phyloP scores from a whole-genome alignment of 2,329 filamentous ascomycete species.

The Colletotrichum zoysiae region DNA sequence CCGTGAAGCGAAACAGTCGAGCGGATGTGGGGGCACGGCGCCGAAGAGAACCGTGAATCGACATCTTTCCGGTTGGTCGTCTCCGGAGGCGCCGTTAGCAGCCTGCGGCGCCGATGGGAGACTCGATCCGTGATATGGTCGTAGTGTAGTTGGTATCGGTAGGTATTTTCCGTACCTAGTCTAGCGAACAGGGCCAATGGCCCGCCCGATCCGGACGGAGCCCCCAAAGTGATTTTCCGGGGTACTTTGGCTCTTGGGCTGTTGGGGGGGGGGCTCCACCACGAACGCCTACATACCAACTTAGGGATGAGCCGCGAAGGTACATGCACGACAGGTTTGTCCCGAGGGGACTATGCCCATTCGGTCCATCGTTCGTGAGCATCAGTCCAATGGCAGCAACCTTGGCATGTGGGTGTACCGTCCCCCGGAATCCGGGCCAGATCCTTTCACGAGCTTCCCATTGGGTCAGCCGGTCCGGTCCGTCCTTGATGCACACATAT shows the following conservation, averaged over 20 bases:
- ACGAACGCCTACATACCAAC: constrained; percentile 13
- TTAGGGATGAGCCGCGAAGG: constrained; percentile 19
- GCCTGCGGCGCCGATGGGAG: not conserved
- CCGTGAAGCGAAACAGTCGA: not conserved
- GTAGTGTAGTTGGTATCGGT: not conserved
- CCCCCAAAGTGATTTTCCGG: constrained; percentile 31
- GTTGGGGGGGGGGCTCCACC: constrained; percentile 15
- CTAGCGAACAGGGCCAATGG: not conserved
- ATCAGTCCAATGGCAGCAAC: constrained; percentile 23
- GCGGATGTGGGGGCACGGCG: not conserved
- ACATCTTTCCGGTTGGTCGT: no score
- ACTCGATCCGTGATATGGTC: not conserved
- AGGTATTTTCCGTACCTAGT: not conserved
- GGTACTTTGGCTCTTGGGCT: constrained; percentile 28
- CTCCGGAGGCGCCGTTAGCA: not conserved
- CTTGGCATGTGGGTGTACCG: not conserved
- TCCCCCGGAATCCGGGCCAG: not conserved
- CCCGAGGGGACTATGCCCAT: constrained; percentile 33
- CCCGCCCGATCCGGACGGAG: not conserved
- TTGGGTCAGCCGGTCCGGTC: no score
- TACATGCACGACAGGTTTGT: constrained; percentile 33
- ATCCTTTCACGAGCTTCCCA: not conserved
- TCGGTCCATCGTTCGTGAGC: constrained; percentile 25
- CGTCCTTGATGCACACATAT: not conserved
- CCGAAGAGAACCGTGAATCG: not conserved